phyloP scores from a whole-genome alignment of 2,329 filamentous ascomycete genomes.

The Phaeosphaeriaceae sp. region DNA sequence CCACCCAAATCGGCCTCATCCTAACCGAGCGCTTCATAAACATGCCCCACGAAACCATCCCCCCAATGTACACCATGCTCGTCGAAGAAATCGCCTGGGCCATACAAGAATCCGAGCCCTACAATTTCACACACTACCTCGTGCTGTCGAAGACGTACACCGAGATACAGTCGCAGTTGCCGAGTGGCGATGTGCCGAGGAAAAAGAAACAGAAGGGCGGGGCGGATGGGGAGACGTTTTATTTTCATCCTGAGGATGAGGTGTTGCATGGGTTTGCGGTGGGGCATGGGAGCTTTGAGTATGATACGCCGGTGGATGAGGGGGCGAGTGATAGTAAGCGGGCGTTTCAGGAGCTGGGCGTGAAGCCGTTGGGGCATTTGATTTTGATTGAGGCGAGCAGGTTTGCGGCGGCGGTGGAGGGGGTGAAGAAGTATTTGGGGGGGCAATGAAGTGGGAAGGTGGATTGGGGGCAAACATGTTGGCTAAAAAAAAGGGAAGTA shows the following conservation, averaged over 20 bases:
- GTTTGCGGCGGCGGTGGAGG: slow-evolving; percentile 78
- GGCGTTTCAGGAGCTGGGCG: slow-evolving; percentile 91
- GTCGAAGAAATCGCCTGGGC: slow-evolving; percentile 89
- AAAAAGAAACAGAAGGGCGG: slow-evolving; percentile 56
- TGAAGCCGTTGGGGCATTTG: slow-evolving; percentile 82
- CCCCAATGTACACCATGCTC: slow-evolving; percentile 94
- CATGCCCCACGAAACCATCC: slow-evolving; percentile 90
- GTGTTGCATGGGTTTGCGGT: slow-evolving; percentile 77
- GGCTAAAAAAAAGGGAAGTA: neutral
- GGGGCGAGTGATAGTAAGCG: slow-evolving; percentile 87
- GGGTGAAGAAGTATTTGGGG: slow-evolving; percentile 74
- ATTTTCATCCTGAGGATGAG: slow-evolving; percentile 97
- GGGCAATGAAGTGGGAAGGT: too few species aligned
- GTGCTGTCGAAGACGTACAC: slow-evolving; percentile 91
- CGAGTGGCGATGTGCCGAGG: slow-evolving; percentile 52
- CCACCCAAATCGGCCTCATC: slow-evolving; percentile 75
- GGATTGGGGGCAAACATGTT: too few species aligned
- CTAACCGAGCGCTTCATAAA: slow-evolving; percentile 96
- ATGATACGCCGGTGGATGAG: slow-evolving; percentile 78
- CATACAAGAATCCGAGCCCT: slow-evolving; percentile 87
- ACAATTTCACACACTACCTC: slow-evolving; percentile 91
- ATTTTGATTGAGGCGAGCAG: slow-evolving; percentile 83
- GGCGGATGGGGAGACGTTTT: slow-evolving; percentile 69
- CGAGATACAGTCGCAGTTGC: slow-evolving; percentile 82
- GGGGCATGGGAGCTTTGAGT: slow-evolving; percentile 74